Evolutionary conservation across 352 stramenopile species (phyloP), one percentile per base, ranked within the genome.

Genomic region (Nothophytophthora sp.): DNA sequence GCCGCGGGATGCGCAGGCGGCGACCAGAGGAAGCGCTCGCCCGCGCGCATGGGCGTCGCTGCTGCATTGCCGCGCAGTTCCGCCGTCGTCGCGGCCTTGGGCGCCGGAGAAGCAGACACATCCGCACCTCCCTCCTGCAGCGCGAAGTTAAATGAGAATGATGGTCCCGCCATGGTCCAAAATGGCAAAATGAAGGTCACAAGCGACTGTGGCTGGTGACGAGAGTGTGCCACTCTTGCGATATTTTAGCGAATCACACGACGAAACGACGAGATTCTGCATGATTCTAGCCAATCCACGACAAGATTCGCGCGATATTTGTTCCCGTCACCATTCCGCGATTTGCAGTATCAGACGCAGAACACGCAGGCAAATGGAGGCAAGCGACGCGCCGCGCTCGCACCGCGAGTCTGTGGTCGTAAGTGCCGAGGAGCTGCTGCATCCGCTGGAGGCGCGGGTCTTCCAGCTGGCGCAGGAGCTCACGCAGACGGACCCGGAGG

Each of bases 131-230:
- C 50, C 28, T 63, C 63, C 19, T 51, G 58, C 30, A 88, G 45
- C 10, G 67, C 50, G 63, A 90, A 90, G 60, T 88, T 88, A 63
- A 90, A 90, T 50, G 70, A 74, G 62, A 90, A 90, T n/a, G 54
- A 65, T 35, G 20, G 40, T 47, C 36, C 28, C 19, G 52, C 52
- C 45, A 67, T 70, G 9, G 22, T 25, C 8, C 0, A 50, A 48
- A 39, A 60, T 33, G 7, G 22, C 15, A 30, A 25, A 28, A 3
- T 48, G 22, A 28, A 53, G 30, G 35, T 25, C 40, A 28, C 45
- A 30, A 12, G 24, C 25, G 24, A 18, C n/a, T n/a, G n/a, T n/a
- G n/a, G n/a, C n/a, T n/a, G n/a, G n/a, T n/a, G n/a, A n/a, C n/a
- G n/a, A n/a, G n/a, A n/a, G n/a, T n/a, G n/a, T n/a, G n/a, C n/a